These are phyloP conservation scores for Silene conica DNA, from an alignment of 148 eudicot genomes.

Conservation along the genomic window DNA sequence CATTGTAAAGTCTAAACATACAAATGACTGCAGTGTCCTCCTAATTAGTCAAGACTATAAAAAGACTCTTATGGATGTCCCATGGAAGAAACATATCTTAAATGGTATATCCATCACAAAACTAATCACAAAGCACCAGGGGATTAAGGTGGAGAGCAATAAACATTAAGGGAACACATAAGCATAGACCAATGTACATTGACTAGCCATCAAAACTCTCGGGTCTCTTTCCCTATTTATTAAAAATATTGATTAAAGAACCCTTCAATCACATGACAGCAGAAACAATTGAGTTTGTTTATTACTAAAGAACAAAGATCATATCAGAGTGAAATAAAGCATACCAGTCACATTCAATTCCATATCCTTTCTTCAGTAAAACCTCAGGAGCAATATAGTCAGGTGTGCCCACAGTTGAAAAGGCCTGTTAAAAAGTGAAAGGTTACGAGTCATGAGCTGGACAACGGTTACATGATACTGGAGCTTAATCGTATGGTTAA, in stretches of 20 bases:
- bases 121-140: neutral
- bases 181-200: neutral
- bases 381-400: conserved; percentile 99
- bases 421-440: conserved; percentile 53
- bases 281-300: neutral
- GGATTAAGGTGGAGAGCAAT: neutral
- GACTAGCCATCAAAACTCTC: neutral
- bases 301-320: neutral
- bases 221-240: neutral
- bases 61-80: neutral
- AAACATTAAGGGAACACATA: too few species aligned
- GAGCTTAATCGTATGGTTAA: conserved; percentile 3
- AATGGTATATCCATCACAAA: too few species aligned
- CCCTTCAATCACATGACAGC: neutral
- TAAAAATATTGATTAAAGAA: neutral
- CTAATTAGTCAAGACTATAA: neutral
- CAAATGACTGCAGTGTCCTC: neutral
- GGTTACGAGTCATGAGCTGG: conserved; percentile 22
- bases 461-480: neutral
- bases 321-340: conserved; percentile 15
- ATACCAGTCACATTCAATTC: conserved; percentile 99
- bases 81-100: neutral
- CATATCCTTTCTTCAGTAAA: conserved; percentile 85
- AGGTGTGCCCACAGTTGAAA: conserved; percentile 98
- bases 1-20: neutral